phyloP scores from a whole-genome alignment of 768 basidiomycete species.

The Amanita pseudoporphyria region DNA sequence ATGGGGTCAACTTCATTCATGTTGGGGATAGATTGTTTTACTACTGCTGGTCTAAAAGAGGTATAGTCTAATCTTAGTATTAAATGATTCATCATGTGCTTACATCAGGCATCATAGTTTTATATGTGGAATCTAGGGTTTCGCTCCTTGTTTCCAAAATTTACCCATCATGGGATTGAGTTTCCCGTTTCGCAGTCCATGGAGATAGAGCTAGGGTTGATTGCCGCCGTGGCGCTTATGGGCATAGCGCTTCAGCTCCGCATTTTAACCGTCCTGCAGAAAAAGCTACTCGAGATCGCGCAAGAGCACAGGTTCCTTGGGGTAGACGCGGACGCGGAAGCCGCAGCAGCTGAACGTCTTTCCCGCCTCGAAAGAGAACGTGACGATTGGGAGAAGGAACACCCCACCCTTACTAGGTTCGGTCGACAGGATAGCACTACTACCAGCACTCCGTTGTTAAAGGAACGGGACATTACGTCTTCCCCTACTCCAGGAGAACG shows the following conservation, averaged over 20 bases:
- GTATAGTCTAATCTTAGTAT: conserved; percentile 27
- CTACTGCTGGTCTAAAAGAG: conserved; percentile 89
- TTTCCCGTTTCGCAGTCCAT: conserved; percentile 86
- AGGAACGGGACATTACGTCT: conserved; percentile 41
- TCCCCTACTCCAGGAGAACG: conserved; percentile 41
- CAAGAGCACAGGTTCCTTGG: conserved; percentile 55
- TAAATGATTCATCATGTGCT: conserved; percentile 7
- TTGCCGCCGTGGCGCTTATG: conserved; percentile 76
- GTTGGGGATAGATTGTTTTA: conserved; percentile 89
- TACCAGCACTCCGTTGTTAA: conserved; percentile 59
- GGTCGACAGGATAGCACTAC: conserved; percentile 53
- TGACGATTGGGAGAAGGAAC: conserved; percentile 81
- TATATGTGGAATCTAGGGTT: conserved; percentile 96
- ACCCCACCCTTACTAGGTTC: conserved; percentile 55
- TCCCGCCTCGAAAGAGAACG: conserved; percentile 57
- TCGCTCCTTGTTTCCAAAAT: conserved; percentile 68
- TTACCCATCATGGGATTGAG: conserved; percentile 48
- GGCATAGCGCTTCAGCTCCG: conserved; percentile 87
- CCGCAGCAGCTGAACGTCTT: conserved; percentile 63
- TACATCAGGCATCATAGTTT: conserved; percentile 43
- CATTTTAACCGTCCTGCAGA: conserved; percentile 70
- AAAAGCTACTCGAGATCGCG: conserved; percentile 70
- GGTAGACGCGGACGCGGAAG: conserved; percentile 65
- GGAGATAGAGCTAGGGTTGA: conserved; percentile 88
- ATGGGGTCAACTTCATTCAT: conserved; percentile 90